Percentiles rank a stretch among this genome's conserved stretches.
Conservation (phyloP, 2,329 filamentous ascomycete genomes). For the Botryotinia globosa region DNA sequence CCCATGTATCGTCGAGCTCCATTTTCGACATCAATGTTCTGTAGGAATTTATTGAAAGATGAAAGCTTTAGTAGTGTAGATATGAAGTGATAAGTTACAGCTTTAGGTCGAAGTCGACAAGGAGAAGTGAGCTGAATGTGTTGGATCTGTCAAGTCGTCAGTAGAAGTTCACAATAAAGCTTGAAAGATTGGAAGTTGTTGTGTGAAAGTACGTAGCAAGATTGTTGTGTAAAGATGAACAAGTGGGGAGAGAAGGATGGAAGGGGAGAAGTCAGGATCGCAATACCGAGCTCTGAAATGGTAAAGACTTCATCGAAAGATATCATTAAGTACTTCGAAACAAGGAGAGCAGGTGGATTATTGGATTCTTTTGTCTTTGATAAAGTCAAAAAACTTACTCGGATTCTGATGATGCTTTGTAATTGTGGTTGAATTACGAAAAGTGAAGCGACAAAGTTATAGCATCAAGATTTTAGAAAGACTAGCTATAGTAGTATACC, state of each 20-base stretch:
- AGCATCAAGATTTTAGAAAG: neutral
- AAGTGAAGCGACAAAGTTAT: neutral
- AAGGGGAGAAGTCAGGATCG: neutral
- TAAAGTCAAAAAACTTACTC: neutral
- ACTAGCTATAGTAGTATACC: neutral
- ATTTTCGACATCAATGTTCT: neutral
- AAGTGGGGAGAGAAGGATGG: neutral
- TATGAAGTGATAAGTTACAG: neutral
- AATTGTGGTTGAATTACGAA: neutral
- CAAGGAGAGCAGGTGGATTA: neutral
- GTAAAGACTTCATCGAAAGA: neutral
- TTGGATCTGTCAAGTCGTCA: neutral
- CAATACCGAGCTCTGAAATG: neutral
- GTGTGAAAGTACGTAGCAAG: neutral
- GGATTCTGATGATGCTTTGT: neutral
- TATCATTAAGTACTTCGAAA: neutral
- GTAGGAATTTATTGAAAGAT: neutral
- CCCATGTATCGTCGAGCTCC: constrained; percentile 2
- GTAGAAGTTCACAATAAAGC: neutral
- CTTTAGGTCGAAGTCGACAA: no score
- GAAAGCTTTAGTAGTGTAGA: neutral
- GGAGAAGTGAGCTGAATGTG: neutral
- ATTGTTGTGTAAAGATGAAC: neutral
- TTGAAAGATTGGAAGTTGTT: neutral
- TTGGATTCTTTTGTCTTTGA: neutral